These are phyloP conservation scores for Pseudogymnoascus sp. DNA, from an alignment of 2,329 filamentous ascomycete genomes.

Conservation along the genomic window DNA sequence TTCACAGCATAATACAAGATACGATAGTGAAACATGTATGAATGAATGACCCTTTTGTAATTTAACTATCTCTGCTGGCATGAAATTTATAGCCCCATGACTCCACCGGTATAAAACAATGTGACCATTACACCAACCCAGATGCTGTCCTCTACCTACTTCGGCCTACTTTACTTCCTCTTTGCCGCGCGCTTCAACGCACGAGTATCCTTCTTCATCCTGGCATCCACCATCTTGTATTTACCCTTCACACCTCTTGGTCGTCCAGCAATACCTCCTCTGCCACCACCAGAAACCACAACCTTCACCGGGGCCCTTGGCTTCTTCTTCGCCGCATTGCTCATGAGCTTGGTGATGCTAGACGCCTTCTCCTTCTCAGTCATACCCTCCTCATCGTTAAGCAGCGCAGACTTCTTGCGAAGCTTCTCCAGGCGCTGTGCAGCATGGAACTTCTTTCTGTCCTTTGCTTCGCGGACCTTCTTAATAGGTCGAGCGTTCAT, in stretches of 20 bases:
- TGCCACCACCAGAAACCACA: constrained; percentile 78
- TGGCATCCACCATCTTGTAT: constrained; percentile 93
- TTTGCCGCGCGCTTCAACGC: constrained; percentile 76
- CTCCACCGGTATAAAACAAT: constrained; percentile 1
- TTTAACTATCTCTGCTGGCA: not conserved
- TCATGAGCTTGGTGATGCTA: constrained; percentile 73
- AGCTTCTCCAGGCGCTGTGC: constrained; percentile 88
- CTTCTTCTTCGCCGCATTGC: constrained; percentile 78
- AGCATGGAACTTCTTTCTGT: constrained; percentile 93
- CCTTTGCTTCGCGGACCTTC: constrained; percentile 95
- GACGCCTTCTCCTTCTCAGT: constrained; percentile 94
- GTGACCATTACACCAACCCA: not conserved
- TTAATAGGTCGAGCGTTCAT: constrained; percentile 96
- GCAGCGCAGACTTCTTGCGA: constrained; percentile 89
- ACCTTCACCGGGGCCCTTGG: constrained; percentile 75
- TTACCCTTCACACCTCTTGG: constrained; percentile 90
- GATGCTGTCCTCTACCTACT: not conserved
- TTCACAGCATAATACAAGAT: not conserved
- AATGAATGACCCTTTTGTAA: not conserved
- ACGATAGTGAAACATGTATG: not conserved
- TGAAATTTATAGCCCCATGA: not conserved
- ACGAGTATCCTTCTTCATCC: constrained; percentile 93
- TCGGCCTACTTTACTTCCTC: constrained; percentile 49
- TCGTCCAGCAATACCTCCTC: constrained; percentile 77
- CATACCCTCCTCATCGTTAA: constrained; percentile 83